Evolutionary conservation across 495 filamentous ascomycete genomes (phyloP).

Genomic region (Neurospora cerealis): DNA sequence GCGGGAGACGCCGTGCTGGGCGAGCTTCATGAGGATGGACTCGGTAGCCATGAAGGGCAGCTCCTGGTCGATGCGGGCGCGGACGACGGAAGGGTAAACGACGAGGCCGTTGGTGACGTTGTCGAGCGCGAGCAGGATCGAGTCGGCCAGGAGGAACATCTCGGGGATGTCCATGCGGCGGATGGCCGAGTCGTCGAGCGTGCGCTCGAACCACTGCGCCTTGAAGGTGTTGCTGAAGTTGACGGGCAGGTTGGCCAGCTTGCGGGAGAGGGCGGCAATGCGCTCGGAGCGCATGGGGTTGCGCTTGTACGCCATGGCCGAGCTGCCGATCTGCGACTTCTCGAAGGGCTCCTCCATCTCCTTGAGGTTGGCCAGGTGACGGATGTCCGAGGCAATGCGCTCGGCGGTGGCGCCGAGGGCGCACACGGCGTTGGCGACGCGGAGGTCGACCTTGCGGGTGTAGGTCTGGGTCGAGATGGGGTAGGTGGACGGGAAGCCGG

Average conservation of each 20-base stretch:
- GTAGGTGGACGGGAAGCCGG: slow-evolving; percentile 68
- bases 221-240: slow-evolving; percentile 69
- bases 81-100: slow-evolving; percentile 75
- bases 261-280: slow-evolving; percentile 65
- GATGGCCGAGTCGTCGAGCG: slow-evolving; percentile 41
- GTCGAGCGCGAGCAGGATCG: slow-evolving; percentile 67
- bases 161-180: slow-evolving; percentile 58
- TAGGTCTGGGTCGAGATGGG: slow-evolving; percentile 66
- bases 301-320: slow-evolving; percentile 75
- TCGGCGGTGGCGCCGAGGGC: slow-evolving; percentile 77
- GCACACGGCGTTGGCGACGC: slow-evolving; percentile 68
- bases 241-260: slow-evolving; percentile 55
- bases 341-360: slow-evolving; percentile 92
- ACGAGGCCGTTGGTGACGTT: slow-evolving; percentile 78
- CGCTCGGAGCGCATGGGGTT: slow-evolving; percentile 73
- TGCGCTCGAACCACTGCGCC: slow-evolving; percentile 73
- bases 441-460: slow-evolving; percentile 66
- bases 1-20: slow-evolving; percentile 61
- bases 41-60: slow-evolving; percentile 87
- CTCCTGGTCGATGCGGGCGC: slow-evolving; percentile 58
- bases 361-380: slow-evolving; percentile 55
- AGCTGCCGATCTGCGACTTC: slow-evolving; percentile 56
- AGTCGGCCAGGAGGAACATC: slow-evolving; percentile 70
- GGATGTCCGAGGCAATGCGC: slow-evolving; percentile 58
- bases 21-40: slow-evolving; percentile 81